Evolutionary conservation across 2,329 filamentous ascomycete genomes (phyloP).

Genomic region (Sporothrix sp.): DNA sequence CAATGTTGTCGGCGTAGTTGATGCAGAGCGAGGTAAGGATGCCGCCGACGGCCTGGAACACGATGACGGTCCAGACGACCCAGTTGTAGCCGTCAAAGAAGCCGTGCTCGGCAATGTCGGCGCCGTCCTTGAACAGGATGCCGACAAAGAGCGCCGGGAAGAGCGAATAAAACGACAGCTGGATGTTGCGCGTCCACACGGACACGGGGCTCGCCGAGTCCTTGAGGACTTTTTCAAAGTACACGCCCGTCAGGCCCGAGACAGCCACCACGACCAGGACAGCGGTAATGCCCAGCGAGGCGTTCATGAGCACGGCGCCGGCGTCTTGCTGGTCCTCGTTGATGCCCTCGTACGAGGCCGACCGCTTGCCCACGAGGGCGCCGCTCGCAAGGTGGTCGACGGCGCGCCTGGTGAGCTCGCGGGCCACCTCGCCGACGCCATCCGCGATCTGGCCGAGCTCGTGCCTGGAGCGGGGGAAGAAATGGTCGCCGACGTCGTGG

Average conservation of each 20-base stretch:
- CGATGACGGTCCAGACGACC: slow-evolving; percentile 78
- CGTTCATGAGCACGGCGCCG: slow-evolving; percentile 53
- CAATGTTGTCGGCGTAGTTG: slow-evolving; percentile 78
- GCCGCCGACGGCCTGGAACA: slow-evolving; percentile 74
- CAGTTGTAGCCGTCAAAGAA: slow-evolving; percentile 94
- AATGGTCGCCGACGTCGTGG: slow-evolving; percentile 53
- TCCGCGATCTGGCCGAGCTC: slow-evolving; percentile 58
- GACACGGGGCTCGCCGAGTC: slow-evolving; percentile 67
- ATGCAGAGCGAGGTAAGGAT: slow-evolving; percentile 75
- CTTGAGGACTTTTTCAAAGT: slow-evolving; percentile 86
- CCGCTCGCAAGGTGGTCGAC: slow-evolving; percentile 27
- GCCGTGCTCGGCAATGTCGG: slow-evolving; percentile 69
- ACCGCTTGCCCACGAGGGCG: slow-evolving; percentile 50
- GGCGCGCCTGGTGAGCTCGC: slow-evolving; percentile 41
- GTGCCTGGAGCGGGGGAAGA: slow-evolving; percentile 71
- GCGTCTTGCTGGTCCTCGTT: slow-evolving; percentile 46
- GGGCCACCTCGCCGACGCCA: slow-evolving; percentile 39
- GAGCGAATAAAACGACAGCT: slow-evolving; percentile 87
- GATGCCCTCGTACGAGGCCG: slow-evolving; percentile 86
- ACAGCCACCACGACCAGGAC: slow-evolving; percentile 69
- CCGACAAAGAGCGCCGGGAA: slow-evolving; percentile 83
- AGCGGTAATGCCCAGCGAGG: slow-evolving; percentile 66
- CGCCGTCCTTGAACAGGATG: slow-evolving; percentile 77
- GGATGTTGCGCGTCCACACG: slow-evolving; percentile 90
- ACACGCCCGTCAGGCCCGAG: slow-evolving; percentile 77